These are phyloP conservation scores for Davidsoniella eucalypti DNA, from an alignment of 2,329 filamentous ascomycete species.

Conservation along the genomic window DNA sequence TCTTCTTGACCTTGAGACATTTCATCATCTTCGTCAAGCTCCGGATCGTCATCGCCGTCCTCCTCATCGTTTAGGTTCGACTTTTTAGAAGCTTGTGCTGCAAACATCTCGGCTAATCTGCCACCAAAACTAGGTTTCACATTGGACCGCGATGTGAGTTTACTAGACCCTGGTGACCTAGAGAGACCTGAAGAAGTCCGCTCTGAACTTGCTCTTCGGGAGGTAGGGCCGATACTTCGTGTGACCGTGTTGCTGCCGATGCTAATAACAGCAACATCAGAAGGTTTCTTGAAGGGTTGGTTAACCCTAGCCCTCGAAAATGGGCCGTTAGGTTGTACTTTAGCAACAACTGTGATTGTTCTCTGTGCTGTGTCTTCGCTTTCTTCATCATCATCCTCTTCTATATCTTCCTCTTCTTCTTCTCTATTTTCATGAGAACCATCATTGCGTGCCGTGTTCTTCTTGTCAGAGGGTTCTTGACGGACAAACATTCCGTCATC, in stretches of 20 bases:
- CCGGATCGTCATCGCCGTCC: slow-evolving; percentile 15
- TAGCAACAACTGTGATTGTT: neutral
- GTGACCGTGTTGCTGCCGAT: slow-evolving; percentile 53
- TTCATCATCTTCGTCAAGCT: slow-evolving; percentile 15
- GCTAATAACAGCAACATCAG: slow-evolving; percentile 57
- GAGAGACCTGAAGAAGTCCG: neutral
- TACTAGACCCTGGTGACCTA: neutral
- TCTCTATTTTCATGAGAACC: slow-evolving; percentile 18
- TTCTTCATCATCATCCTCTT: slow-evolving; percentile 4
- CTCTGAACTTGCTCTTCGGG: slow-evolving; percentile 17
- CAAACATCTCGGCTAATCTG: slow-evolving; percentile 29
- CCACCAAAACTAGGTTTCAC: slow-evolving; percentile 26
- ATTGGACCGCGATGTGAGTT: neutral
- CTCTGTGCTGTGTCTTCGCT: neutral
- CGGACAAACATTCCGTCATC: slow-evolving; percentile 10
- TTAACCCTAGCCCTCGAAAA: neutral
- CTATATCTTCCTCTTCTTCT: neutral
- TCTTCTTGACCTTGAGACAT: slow-evolving; percentile 19
- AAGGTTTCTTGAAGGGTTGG: slow-evolving; percentile 31
- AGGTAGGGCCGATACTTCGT: slow-evolving; percentile 43
- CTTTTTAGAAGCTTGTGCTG: slow-evolving; percentile 17
- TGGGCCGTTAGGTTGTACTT: neutral
- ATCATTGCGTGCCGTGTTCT: slow-evolving; percentile 10
- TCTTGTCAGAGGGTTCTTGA: neutral
- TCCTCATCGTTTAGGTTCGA: slow-evolving; percentile 4